Conservation (phyloP, 225 moss, liverwort and hornwort species). For the Ulota crispa region DNA sequence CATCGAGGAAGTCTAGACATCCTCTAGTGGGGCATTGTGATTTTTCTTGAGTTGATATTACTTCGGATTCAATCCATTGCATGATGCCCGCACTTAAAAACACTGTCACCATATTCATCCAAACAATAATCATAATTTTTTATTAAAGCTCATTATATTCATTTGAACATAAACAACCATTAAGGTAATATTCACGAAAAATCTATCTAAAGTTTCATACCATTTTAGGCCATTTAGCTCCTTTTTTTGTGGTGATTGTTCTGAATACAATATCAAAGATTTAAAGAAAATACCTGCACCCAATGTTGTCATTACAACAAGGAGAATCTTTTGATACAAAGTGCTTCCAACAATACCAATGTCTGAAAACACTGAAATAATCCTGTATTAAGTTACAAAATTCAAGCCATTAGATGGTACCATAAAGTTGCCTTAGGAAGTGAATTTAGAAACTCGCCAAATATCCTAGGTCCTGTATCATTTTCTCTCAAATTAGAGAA, state of each 20-base stretch:
- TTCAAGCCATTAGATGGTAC: background rate
- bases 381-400: conserved; percentile 27
- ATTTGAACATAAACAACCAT: background rate
- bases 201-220: too few species aligned
- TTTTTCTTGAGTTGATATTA: conserved; percentile 10
- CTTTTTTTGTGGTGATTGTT: too few species aligned
- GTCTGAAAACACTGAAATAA: conserved; percentile 49
- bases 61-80: conserved; percentile 83
- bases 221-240: too few species aligned
- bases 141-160: background rate
- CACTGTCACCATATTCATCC: conserved; percentile 33
- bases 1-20: conserved; percentile 68
- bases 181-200: too few species aligned
- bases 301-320: conserved; percentile 60
- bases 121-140: background rate
- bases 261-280: too few species aligned
- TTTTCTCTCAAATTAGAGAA: too few species aligned
- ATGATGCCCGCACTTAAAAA: conserved; percentile 79
- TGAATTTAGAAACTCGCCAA: background rate
- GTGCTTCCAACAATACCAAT: conserved; percentile 67
- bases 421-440: background rate
- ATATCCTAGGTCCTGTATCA: too few species aligned
- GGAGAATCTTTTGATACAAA: conserved; percentile 60
- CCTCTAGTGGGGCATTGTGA: conserved; percentile 48
- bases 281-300: conserved; percentile 39